Evolutionary conservation across 306 rosid species (phyloP), one percentile per base, ranked within the genome.

Genomic region (Argentina anserina): DNA sequence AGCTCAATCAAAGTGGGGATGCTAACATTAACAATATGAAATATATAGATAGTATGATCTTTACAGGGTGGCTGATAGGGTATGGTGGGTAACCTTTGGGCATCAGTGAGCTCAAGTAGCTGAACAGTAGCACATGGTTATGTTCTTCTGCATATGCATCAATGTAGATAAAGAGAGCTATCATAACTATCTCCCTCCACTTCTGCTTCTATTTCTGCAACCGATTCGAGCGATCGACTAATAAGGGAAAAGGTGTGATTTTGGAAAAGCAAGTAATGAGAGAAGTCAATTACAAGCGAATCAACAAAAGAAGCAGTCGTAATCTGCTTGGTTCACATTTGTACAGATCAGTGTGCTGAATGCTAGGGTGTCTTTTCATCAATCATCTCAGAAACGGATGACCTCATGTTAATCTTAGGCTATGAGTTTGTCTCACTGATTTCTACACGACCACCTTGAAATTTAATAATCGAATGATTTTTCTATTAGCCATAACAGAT

Each of bases 61-160:
- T 83, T 79, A 83, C 83, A 85, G 85, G 72, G 50, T 83, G 88
- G 85, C 75, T 71, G 76, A 77, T 67, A 75, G 67, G 50, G 45
- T 70, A n/a, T 67, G 74, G 12, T 70, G 59, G 46, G 70, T 2
- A 33, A 71, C 45, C 18, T 1, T 3, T 33, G 36, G 26, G 53
- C n/a, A 69, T 58, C 53, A 37, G 20, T 4, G 39, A 9, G 42
- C 43, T 15, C 63, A 26, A 55, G 53, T 55, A n/a, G 34, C 42
- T 53, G 17, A 29, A 17, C 23, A 33, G 39, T 17, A 6, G 66
- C 40, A 50, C 64, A 63, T 33, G 40, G 36, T 34, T n/a, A 69
- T 70, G 47, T 7, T 50, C 23, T 52, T 68, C 43, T 10, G 26
- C 65, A 75, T 65, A 7, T 13, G 40, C 64, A 71, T 28, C 25